A percentile compares a stretch with the other conserved stretches of the same genome.
phyloP scores from a whole-genome alignment of 2,329 filamentous ascomycete genomes.

The Pseudocercospora crystallina region DNA sequence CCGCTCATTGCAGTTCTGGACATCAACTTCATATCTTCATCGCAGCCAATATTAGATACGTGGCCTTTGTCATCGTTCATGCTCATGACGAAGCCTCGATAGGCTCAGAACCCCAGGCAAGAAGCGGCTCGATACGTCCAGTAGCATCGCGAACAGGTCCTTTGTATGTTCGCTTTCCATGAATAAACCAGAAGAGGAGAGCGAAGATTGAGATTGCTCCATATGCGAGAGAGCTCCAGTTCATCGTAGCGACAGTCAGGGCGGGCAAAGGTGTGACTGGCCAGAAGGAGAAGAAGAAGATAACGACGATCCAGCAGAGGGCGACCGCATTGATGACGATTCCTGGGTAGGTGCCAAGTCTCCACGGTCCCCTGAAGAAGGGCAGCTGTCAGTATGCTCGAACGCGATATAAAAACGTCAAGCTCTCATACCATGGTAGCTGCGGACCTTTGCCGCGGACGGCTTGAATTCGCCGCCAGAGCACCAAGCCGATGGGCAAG shows the following conservation, averaged over 20 bases:
- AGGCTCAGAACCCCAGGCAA: too few species aligned
- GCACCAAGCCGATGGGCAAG: not conserved
- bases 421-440: not conserved
- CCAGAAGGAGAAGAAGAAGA: conserved; percentile 10
- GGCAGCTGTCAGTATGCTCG: not conserved
- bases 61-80: too few species aligned
- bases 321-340: conserved; percentile 2
- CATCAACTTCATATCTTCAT: too few species aligned
- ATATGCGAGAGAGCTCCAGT: conserved; percentile 3
- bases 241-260: conserved; percentile 7
- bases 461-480: conserved; percentile 5
- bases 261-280: not conserved
- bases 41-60: too few species aligned
- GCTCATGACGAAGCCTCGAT: too few species aligned
- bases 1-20: too few species aligned
- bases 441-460: not conserved
- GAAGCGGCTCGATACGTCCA: too few species aligned
- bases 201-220: conserved; percentile 2
- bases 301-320: not conserved
- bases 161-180: conserved; percentile 1
- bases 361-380: not conserved
- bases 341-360: not conserved
- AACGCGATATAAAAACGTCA: not conserved
- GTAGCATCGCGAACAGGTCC: conserved; percentile 6
- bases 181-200: not conserved